These are phyloP conservation scores for Hypoxylon crocopeplum DNA, from an alignment of 495 filamentous ascomycete genomes.

Conservation along the genomic window DNA sequence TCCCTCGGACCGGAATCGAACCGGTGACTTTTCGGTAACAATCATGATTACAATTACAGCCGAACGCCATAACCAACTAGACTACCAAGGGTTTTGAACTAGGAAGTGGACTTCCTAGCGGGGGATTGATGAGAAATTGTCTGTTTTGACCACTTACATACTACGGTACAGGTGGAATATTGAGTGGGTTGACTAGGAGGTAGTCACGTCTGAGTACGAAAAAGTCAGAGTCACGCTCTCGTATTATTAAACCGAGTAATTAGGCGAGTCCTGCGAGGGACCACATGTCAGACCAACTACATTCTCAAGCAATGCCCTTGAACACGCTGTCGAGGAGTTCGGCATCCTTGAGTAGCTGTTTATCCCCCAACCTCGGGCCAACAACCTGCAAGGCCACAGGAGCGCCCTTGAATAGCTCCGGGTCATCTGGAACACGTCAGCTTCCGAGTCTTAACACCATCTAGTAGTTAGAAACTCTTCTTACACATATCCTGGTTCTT, in stretches of 20 bases:
- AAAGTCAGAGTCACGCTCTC: no score
- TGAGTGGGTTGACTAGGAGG: no score
- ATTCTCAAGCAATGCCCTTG: constrained; percentile 9
- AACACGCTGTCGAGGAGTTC: constrained; percentile 25
- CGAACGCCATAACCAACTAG: constrained; percentile 35
- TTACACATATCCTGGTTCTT: constrained; percentile 42
- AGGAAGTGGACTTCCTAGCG: background rate
- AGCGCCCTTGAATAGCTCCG: constrained; percentile 41
- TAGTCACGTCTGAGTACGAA: no score
- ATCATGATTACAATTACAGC: constrained; percentile 26
- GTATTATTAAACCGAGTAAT: no score
- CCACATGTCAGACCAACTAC: background rate
- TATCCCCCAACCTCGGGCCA: constrained; percentile 37
- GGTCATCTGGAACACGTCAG: constrained; percentile 38
- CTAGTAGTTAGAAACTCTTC: background rate
- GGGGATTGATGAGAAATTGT: no score
- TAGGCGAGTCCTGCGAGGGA: no score
- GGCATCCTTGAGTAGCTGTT: constrained; percentile 34
- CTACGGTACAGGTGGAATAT: no score
- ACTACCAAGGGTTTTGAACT: constrained; percentile 19
- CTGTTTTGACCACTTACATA: no score
- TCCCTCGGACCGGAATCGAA: constrained; percentile 36
- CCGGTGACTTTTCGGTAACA: constrained; percentile 34
- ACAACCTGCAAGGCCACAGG: constrained; percentile 45
- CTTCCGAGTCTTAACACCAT: background rate